Conservation (phyloP, 2,329 filamentous ascomycete genomes). For the Chaetomiaceae sp. region DNA sequence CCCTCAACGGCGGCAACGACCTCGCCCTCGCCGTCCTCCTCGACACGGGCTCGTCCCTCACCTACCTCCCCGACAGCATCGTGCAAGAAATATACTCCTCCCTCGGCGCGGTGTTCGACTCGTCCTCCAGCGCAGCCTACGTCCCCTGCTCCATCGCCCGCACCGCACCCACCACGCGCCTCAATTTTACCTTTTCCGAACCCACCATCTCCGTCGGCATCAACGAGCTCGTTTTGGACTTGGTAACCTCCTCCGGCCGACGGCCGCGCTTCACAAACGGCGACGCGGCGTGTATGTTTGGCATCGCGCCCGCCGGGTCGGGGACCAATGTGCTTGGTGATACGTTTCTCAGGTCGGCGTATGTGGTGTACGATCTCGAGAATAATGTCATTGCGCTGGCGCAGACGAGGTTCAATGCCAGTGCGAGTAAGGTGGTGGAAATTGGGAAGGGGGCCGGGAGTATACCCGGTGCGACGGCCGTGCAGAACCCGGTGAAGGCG, state of each 20-base stretch:
- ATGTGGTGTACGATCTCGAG: slow-evolving; percentile 69
- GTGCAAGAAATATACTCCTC: slow-evolving; percentile 51
- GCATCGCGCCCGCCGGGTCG: too few relatives aligned
- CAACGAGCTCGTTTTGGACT: slow-evolving; percentile 55
- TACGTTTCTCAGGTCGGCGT: slow-evolving; percentile 70
- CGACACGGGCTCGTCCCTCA: slow-evolving; percentile 65
- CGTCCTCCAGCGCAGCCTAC: slow-evolving; percentile 51
- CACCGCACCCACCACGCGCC: slow-evolving; percentile 31
- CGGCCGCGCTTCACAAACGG: slow-evolving; percentile 51
- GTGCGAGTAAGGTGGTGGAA: slow-evolving; percentile 47
- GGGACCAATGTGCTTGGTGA: slow-evolving; percentile 64
- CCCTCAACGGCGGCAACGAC: slow-evolving; percentile 42
- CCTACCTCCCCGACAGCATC: slow-evolving; percentile 59
- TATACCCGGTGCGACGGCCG: slow-evolving; percentile 52
- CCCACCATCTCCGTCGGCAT: slow-evolving; percentile 53
- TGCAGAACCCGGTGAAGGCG: slow-evolving; percentile 41
- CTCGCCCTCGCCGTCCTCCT: slow-evolving; percentile 59
- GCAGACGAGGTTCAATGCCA: slow-evolving; percentile 59
- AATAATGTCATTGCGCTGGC: slow-evolving; percentile 70
- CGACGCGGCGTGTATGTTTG: slow-evolving; percentile 34
- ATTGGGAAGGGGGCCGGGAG: slow-evolving; percentile 46
- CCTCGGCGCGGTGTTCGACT: slow-evolving; percentile 57
- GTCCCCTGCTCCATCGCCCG: slow-evolving; percentile 54
- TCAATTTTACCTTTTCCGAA: slow-evolving; percentile 53
- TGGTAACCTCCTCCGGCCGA: slow-evolving; percentile 43